Conservation (phyloP, 2,329 filamentous ascomycete genomes). For the Fusarium protoensiforme region DNA sequence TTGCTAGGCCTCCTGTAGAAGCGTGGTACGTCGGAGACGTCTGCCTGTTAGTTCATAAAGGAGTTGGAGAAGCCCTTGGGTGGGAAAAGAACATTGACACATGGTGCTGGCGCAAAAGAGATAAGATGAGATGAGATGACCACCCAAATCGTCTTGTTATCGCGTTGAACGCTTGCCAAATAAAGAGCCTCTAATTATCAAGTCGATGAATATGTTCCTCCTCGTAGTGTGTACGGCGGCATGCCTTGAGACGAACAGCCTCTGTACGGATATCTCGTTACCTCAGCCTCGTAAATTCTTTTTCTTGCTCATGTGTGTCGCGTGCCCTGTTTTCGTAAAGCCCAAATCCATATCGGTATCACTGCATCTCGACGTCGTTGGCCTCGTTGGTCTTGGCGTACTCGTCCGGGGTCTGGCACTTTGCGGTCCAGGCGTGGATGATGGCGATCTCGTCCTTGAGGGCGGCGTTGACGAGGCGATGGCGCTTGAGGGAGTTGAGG, state of each 20-base stretch:
- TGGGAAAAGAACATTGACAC: slow-evolving; percentile 29
- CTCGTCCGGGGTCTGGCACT: slow-evolving; percentile 91
- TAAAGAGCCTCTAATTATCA: slow-evolving; percentile 37
- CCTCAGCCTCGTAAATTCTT: not conserved
- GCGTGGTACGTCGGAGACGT: slow-evolving; percentile 5
- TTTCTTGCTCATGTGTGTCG: not conserved
- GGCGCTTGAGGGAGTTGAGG: slow-evolving; percentile 82
- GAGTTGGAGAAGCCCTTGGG: slow-evolving; percentile 29
- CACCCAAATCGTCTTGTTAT: slow-evolving; percentile 24
- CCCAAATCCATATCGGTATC: not conserved
- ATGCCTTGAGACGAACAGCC: slow-evolving; percentile 9
- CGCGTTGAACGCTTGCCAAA: slow-evolving; percentile 35
- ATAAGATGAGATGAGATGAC: slow-evolving; percentile 36
- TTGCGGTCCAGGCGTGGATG: slow-evolving; percentile 95
- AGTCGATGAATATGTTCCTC: slow-evolving; percentile 12
- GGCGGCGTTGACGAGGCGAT: slow-evolving; percentile 85
- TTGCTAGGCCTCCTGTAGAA: slow-evolving; percentile 59
- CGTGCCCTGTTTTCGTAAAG: slow-evolving; percentile 12
- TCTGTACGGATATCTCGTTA: slow-evolving; percentile 22
- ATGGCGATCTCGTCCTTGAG: slow-evolving; percentile 88
- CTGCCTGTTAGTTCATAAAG: slow-evolving; percentile 19
- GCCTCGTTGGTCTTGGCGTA: slow-evolving; percentile 66
- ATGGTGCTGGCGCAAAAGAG: slow-evolving; percentile 36
- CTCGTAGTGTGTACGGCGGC: slow-evolving; percentile 29
- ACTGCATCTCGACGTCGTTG: slow-evolving; percentile 22